Evolutionary conservation across 2,329 filamentous ascomycete genomes (phyloP).

Genomic region (Ophiocordyceps sinensis): DNA sequence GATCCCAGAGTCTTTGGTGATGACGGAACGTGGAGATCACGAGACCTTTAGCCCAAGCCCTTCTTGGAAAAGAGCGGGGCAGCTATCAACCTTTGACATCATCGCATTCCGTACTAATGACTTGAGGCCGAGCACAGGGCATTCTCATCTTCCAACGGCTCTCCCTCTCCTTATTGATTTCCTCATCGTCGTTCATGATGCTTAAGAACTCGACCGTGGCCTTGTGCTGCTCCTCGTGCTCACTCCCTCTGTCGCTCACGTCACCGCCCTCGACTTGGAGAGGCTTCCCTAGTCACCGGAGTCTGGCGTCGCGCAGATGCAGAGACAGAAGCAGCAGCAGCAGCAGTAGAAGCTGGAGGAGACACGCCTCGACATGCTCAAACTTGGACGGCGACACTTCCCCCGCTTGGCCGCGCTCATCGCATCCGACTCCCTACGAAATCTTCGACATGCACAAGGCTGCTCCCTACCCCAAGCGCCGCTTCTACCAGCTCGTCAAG

Average conservation of each 20-base stretch:
- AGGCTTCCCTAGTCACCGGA: background rate
- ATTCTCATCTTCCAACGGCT: too few relatives aligned
- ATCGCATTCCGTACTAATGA: too few relatives aligned
- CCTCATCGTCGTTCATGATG: background rate
- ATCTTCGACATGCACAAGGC: constrained; percentile 50
- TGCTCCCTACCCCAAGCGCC: constrained; percentile 64
- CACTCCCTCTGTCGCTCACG: background rate
- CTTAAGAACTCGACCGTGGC: background rate
- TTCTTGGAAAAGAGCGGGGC: too few relatives aligned
- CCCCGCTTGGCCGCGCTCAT: constrained; percentile 29
- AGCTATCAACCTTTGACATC: too few relatives aligned
- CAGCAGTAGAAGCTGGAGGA: background rate
- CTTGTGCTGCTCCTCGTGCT: background rate
- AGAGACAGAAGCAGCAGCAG: background rate
- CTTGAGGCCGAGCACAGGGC: too few relatives aligned
- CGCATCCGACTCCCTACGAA: constrained; percentile 71
- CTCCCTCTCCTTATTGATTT: background rate
- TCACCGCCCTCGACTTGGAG: background rate
- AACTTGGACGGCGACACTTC: background rate
- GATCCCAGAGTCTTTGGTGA: too few relatives aligned
- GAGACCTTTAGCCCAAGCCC: too few relatives aligned
- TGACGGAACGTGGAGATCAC: too few relatives aligned
- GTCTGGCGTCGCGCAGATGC: background rate
- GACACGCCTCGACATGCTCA: background rate
- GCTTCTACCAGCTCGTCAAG: constrained; percentile 87